Conservation (phyloP, 805 yeast species). For the Middelhovenomyces tepae region DNA sequence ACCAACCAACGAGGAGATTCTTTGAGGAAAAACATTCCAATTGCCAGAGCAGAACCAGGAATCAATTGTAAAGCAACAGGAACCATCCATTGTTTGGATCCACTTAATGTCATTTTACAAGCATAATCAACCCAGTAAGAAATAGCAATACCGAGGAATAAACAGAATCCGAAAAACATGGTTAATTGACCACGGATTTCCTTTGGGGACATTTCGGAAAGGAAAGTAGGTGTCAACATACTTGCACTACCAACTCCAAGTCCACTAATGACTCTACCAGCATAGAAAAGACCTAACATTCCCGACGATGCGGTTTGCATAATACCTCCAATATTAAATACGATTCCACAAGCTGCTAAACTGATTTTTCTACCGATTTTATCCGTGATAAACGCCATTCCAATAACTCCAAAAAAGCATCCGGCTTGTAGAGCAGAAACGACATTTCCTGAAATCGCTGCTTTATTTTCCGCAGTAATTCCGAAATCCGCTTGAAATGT, state of each 20-base stretch:
- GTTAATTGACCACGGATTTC: slow-evolving; percentile 52
- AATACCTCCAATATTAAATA: slow-evolving; percentile 58
- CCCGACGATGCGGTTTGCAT: slow-evolving; percentile 41
- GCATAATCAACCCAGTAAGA: slow-evolving; percentile 52
- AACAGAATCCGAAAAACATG: slow-evolving; percentile 55
- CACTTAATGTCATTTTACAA: slow-evolving; percentile 40
- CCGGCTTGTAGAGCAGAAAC: slow-evolving; percentile 74
- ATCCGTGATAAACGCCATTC: slow-evolving; percentile 44
- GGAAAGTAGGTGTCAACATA: slow-evolving; percentile 57
- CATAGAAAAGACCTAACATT: slow-evolving; percentile 41
- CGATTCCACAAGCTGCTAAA: slow-evolving; percentile 42
- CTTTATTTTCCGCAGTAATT: slow-evolving; percentile 44
- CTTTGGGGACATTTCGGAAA: slow-evolving; percentile 58
- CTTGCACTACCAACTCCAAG: slow-evolving; percentile 60
- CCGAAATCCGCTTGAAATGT: slow-evolving; percentile 53
- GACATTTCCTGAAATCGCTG: slow-evolving; percentile 56
- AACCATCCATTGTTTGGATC: background rate
- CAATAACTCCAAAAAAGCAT: slow-evolving; percentile 59
- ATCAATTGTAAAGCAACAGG: background rate
- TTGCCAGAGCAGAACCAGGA: background rate
- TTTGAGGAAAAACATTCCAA: slow-evolving; percentile 17
- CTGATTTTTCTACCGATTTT: slow-evolving; percentile 47
- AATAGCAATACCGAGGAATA: slow-evolving; percentile 54
- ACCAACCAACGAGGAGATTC: slow-evolving; percentile 40
- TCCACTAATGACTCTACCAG: slow-evolving; percentile 55